Evolutionary conservation across 169 alveolate species (phyloP), one percentile per base, ranked within the genome.

Genomic region (Plasmodium cynomolgi): DNA sequence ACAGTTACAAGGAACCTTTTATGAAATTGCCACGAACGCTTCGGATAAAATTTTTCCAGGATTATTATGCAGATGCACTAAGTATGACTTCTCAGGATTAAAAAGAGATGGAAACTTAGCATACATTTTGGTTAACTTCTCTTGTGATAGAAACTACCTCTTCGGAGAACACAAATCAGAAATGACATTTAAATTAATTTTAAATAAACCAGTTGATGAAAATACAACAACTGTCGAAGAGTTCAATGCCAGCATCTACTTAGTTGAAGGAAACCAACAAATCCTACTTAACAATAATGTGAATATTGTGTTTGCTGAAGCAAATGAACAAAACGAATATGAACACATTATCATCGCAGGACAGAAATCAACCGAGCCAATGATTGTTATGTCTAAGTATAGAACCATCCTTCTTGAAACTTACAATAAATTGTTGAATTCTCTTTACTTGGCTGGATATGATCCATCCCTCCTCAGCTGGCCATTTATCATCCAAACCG

Each of bases 31-130:
- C 8, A 81, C 92, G 1, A 91, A 91, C 74, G 92, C 91, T 20
- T 81, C 95, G 0, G 95, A 80, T 50, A 91, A 91, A 68, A 91
- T 91, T 2, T 91, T 91, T n/a, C 92, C 92, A 71, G 95, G 95
- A 13, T 91, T 91, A 77, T 20, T 68, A 33, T 91, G 95, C 31
- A 81, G 95, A 81, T 91, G 95, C 73, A 91, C 95, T 1, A 91
- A 91, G 26, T 91, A 91, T 23, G 91, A 80, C 4, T 91, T 91
- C 26, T 81, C 95, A 44, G 95, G 91, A 6, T 71, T 91, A 17
- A 91, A 82, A 20, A 74, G 84, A 91, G 92, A 80, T 29, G 93
- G 88, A n/a, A 54, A 91, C 20, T n/a, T 34, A 29, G 84, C 37
- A 0, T 91, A 91, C 34, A 47, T 91, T 2, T 44, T 68, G 39